Base-by-base conservation (phyloP, 2,329 filamentous ascomycete species). In the Boeremia exigua region DNA sequence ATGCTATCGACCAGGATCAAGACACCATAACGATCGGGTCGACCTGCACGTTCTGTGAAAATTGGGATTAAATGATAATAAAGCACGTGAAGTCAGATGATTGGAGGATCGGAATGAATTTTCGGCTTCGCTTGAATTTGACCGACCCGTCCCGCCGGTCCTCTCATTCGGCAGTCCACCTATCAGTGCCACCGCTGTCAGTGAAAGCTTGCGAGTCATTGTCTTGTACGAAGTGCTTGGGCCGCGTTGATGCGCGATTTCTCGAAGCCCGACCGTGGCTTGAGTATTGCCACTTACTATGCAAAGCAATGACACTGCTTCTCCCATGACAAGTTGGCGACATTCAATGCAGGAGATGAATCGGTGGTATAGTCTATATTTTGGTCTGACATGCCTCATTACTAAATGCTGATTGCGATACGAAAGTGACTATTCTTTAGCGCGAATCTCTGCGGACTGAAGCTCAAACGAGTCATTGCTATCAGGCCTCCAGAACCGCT, bases 391-490 rank as follows among this genome's bases (percentile, higher is more conserved):
- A 39, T 46, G 42, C 2, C 36, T 17, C 40, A 37, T 46, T 49
- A 47, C 43, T 48, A 40, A 56, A 15, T 29, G 14, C 32, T 32
- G 32, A 37, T 43, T 33, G 19, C 34, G 19, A 49, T 17, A 27
- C 25, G 17, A 33, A 14, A 14, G 12, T n/a, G 25, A 15, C 38
- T 59, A 59, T 38, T 55, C 52, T 46, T 59, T 59, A 11, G 52
- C 46, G 25, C 48, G 56, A 6, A 51, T 40, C 48, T 59, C 56
- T 40, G 53, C 47, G 30, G 60, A 66, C n/a, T 63, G 56, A 30
- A 69, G 36, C 53, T 69, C 66, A 34, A 69, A 68, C 12, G 61
- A 62, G 38, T 65, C 59, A n/a, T 58, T 49, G 28, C 58, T 54
- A 17, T 64, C 48, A 0, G 60, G 42, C 36, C 59, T 65, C 66